Evolutionary conservation across 352 stramenopile species (phyloP).

Genomic region (Phytophthora pluvialis): DNA sequence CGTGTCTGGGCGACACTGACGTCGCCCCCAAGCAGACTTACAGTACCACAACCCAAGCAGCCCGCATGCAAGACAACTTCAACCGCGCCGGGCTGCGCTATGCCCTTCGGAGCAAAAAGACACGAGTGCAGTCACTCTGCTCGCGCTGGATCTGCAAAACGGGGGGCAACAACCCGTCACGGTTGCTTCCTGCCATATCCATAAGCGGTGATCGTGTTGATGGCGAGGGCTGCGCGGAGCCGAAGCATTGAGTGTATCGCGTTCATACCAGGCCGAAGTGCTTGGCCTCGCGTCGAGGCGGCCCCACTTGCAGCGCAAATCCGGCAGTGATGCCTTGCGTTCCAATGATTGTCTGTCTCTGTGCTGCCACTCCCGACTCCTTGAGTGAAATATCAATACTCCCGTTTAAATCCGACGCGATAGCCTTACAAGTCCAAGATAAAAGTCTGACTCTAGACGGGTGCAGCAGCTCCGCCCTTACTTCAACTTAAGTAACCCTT

Average conservation of each 20-base stretch:
- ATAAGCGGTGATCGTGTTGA: slow-evolving; percentile 9
- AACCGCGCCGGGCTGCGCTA: slow-evolving; percentile 5
- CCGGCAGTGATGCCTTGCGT: not conserved
- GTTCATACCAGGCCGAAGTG: too few species aligned
- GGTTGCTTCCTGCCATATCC: not conserved
- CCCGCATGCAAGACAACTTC: slow-evolving; percentile 18
- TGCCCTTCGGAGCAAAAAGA: slow-evolving; percentile 15
- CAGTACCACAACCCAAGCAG: slow-evolving; percentile 15
- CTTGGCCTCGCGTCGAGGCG: too few species aligned
- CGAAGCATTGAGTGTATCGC: not conserved
- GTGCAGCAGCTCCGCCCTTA: not conserved
- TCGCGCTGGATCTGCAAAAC: slow-evolving; percentile 24
- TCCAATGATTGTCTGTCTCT: too few species aligned
- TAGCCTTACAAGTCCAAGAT: not conserved
- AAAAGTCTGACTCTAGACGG: slow-evolving; percentile 2
- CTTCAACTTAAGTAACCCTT: slow-evolving; percentile 12
- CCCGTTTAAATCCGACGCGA: not conserved
- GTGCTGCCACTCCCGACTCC: not conserved
- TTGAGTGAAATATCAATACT: not conserved
- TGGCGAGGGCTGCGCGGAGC: not conserved
- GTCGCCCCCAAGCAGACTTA: slow-evolving; percentile 9
- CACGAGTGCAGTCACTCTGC: slow-evolving; percentile 3
- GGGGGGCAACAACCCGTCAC: not conserved
- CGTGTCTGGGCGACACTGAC: slow-evolving; percentile 28
- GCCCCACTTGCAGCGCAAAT: too few species aligned